Evolutionary conservation across 768 basidiomycete genomes (phyloP).

Genomic region (Panaeolus papilionaceus): DNA sequence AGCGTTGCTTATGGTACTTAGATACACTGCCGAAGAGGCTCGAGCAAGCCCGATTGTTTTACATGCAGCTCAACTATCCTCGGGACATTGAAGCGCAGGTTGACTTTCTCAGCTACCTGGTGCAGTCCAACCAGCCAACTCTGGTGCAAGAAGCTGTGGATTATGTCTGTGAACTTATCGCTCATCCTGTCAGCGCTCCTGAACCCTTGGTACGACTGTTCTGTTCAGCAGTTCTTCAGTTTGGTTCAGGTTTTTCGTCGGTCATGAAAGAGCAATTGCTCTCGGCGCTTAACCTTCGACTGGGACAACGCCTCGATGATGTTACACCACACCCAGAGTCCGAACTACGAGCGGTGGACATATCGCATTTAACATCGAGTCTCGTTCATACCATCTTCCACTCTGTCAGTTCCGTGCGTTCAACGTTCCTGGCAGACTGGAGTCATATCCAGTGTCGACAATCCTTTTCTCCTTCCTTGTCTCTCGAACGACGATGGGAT

Average conservation of each 20-base stretch:
- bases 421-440: neutral
- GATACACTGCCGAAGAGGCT: neutral
- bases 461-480: constrained; percentile 36
- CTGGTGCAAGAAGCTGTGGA: constrained; percentile 29
- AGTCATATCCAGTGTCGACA: constrained; percentile 23
- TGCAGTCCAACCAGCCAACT: constrained; percentile 19
- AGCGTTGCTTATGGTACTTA: neutral
- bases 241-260: constrained; percentile 31
- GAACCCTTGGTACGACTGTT: constrained; percentile 45
- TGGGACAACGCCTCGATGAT: neutral
- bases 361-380: constrained; percentile 27
- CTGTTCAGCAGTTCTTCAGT: constrained; percentile 43
- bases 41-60: neutral
- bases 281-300: neutral
- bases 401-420: neutral
- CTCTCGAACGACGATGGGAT: constrained; percentile 47
- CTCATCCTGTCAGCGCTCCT: constrained; percentile 38
- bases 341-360: neutral
- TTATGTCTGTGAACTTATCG: constrained; percentile 44
- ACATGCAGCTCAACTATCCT: neutral
- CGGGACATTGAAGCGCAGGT: neutral
- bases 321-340: constrained; percentile 36
- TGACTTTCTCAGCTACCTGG: neutral
- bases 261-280: constrained; percentile 41
- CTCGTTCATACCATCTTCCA: constrained; percentile 21